Base-by-base conservation (phyloP, 768 basidiomycete genomes). In the Pleurotus tuoliensis region DNA sequence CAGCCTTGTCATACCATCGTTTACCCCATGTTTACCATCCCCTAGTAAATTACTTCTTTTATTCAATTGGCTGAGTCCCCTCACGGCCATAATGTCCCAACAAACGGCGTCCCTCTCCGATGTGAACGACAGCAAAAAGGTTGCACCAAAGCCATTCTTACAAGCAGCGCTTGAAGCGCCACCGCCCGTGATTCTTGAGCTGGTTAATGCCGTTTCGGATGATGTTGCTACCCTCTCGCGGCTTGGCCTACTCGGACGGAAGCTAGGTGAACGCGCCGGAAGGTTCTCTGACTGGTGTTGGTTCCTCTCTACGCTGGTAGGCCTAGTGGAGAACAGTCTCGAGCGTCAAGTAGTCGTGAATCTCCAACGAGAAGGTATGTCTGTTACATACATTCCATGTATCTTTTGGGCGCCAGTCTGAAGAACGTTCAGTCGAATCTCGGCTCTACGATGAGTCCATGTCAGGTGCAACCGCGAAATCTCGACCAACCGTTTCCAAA, bases 231-330 rank as follows among this genome's bases (percentile, higher is more conserved):
- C 90, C n/a, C 82, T 86, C 62, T 83, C 87, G 11, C 76, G 75
- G 58, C 71, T 93, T 25, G 92, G 91, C 1, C 70, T 94, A 8
- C 62, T 93, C 3, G 82, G 87, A 4, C 79, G 81, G 61, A 78
- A 75, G 49, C 70, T 80, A 1, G 92, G 92, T 15, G 78, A 81
- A 49, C 81, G 84, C 37, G 92, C 90, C 3, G 90, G 76, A 37
- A 80, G 83, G 9, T 83, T 92, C 64, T 83, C 91, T 1, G 84
- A 93, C 68, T 92, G 88, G 88, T 92, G 91, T 66, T 94, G 91
- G 92, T 78, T 94, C 60, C 72, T 88, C 25, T 76, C 86, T 13
- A 94, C 90, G 0, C 73, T 93, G 27, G 90, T 90, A 11, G 86
- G 85, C 47, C 74, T 94, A 4, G 90, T 93, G 5, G 90, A 93